Base-by-base conservation (phyloP, 352 stramenopile species). In the Globisporangium canariense region DNA sequence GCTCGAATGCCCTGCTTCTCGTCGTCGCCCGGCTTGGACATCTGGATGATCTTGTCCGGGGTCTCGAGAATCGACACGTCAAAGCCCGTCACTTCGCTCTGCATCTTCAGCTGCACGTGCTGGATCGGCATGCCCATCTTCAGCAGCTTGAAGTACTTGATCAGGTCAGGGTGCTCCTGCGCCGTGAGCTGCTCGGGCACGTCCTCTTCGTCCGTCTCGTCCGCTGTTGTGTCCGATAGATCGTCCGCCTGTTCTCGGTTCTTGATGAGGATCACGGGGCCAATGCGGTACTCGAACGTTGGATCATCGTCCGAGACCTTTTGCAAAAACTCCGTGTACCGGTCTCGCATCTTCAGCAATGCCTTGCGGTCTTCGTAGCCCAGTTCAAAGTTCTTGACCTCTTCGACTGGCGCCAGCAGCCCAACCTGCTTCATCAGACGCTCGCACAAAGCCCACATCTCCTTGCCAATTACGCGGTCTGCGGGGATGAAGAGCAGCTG, bases 401-500 rank as follows among this genome's bases (percentile, higher is more conserved):
- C 86, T 60, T 94, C 86, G 5, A 94, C 80, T 32, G 86, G 86
- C 52, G 86, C 78, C 10, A 94, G 67, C 40, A 93, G 65, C 5
- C 75, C 80, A 22, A 94, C 85, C 68, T 94, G 77, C 58, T 92
- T 91, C 62, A 91, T 83, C 20, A 94, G 66, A 14, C 83, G 84
- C 69, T 94, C 86, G 4, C 73, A 75, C 28, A 94, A 58, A n/a
- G 77, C 77, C 86, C 86, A 94, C 86, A 94, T 93, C 58, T 94
- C 86, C 61, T 94, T 94, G 45, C 86, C 86, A 64, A 94, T 85
- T 30, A 91, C 83, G 0, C 78, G 82, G 57, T 94, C 86, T 7
- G 74, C 83, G 10, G 86, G 86, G 66, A 93, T 88, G 69, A 94
- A 94, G 22, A 94, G 71, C n/a, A 94, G 77, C 67, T 94, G 86